Conservation (phyloP, 371 early-diverging fungal species). For the Mucor velutinosus region DNA sequence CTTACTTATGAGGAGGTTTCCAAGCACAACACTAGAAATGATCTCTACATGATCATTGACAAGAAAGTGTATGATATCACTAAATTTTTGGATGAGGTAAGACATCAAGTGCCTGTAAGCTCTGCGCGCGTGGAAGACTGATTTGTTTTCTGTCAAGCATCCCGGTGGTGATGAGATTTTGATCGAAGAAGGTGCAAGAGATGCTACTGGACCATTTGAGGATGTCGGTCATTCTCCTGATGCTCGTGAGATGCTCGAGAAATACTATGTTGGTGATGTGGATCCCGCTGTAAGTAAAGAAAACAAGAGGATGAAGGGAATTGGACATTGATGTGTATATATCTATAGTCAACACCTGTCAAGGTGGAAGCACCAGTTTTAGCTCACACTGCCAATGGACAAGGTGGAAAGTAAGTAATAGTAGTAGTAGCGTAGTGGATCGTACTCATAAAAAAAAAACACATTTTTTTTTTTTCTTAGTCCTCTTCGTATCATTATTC, state of each 20-base stretch:
- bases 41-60: slow-evolving; percentile 74
- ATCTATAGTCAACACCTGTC: slow-evolving; percentile 27
- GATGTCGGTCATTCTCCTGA: slow-evolving; percentile 95
- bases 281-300: slow-evolving; percentile 55
- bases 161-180: slow-evolving; percentile 85
- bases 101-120: background rate
- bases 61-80: slow-evolving; percentile 86
- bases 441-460: background rate
- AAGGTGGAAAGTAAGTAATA: slow-evolving; percentile 46
- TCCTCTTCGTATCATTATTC: slow-evolving; percentile 43
- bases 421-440: background rate
- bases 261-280: slow-evolving; percentile 73
- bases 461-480: too few relatives aligned
- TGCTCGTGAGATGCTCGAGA: slow-evolving; percentile 79
- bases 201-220: slow-evolving; percentile 93
- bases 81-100: slow-evolving; percentile 73
- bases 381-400: slow-evolving; percentile 5
- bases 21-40: slow-evolving; percentile 53
- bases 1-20: slow-evolving; percentile 62
- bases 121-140: background rate
- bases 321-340: background rate
- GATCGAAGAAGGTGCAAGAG: slow-evolving; percentile 77
- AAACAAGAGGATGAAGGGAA: background rate
- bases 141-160: slow-evolving; percentile 53
- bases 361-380: slow-evolving; percentile 1